Evolutionary conservation across 2,329 filamentous ascomycete genomes (phyloP).

Genomic region (Phialemonium atrogriseum): DNA sequence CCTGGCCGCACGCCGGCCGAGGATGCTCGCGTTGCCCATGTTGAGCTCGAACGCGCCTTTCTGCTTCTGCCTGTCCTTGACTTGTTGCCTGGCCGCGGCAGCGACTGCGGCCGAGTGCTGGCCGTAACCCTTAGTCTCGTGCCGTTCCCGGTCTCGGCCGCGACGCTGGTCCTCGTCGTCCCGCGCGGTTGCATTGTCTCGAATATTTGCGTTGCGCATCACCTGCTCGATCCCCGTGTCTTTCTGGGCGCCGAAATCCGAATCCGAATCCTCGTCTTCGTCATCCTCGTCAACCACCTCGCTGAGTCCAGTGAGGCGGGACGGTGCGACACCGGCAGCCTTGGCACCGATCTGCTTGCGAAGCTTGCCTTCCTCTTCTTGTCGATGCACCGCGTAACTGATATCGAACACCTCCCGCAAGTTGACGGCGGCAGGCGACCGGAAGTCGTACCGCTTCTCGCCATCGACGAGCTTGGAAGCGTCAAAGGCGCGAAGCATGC

Average conservation of each 20-base stretch:
- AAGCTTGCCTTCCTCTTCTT: slow-evolving; percentile 92
- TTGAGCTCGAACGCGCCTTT: slow-evolving; percentile 87
- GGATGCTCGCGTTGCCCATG: slow-evolving; percentile 79
- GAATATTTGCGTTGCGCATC: slow-evolving; percentile 74
- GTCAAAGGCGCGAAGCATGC: slow-evolving; percentile 48
- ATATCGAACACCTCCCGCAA: slow-evolving; percentile 96
- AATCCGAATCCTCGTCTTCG: slow-evolving; percentile 54
- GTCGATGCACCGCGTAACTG: slow-evolving; percentile 91
- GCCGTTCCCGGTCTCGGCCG: slow-evolving; percentile 15
- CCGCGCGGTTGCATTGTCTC: slow-evolving; percentile 46
- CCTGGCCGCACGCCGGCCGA: slow-evolving; percentile 69
- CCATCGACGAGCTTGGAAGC: slow-evolving; percentile 42
- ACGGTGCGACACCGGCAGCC: slow-evolving; percentile 47
- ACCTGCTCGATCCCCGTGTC: slow-evolving; percentile 65
- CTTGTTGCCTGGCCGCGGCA: slow-evolving; percentile 73
- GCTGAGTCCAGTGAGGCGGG: slow-evolving; percentile 54
- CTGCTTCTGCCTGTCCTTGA: slow-evolving; percentile 56
- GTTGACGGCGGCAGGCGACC: slow-evolving; percentile 90
- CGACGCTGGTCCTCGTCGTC: slow-evolving; percentile 39
- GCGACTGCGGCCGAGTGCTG: slow-evolving; percentile 82
- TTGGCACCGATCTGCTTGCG: slow-evolving; percentile 73
- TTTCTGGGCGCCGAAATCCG: slow-evolving; percentile 33
- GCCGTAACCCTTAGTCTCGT: slow-evolving; percentile 63
- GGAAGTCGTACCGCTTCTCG: slow-evolving; percentile 78
- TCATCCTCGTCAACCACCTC: slow-evolving; percentile 56